Base-by-base conservation (phyloP, 2,329 filamentous ascomycete species). In the Fusarium temperatum region DNA sequence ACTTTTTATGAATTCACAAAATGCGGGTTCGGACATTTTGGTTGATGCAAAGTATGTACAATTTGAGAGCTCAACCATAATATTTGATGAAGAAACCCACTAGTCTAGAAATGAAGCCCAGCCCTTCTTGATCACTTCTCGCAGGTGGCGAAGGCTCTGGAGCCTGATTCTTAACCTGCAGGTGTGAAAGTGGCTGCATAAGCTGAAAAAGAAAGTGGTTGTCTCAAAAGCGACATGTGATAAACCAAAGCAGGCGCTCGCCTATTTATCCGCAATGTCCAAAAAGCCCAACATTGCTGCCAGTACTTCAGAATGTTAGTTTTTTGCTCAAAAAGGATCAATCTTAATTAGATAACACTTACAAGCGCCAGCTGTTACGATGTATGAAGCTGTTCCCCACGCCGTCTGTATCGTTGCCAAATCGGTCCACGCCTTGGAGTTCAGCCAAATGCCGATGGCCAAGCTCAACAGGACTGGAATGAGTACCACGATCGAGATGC, bases 1-100 rank as follows among this genome's bases (percentile, higher is more conserved):
- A 12, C 1, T 1, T 0, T 22, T 2, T 5, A 12, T 3, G 4
- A 22, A 0, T 6, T 22, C 10, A 15, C 6, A 22, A 4, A 17
- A 14, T 12, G 4, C 17, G 9, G 20, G 28, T 28, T 30, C 4
- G 1, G n/a, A 24, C 0, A 26, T 8, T 26, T 18, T 44, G 24
- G 3, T 8, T 4, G 6, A 28, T 13, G 3, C 8, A 28, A 28
- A 22, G 4, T 10, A 22, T 10, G 0, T 15, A 28, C 3, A 15
- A 15, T 14, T 47, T 15, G 5, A 26, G 17, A 20, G 24, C 24
- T 26, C 0, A 13, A 20, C 13, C 10, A 26, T 2, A 0, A n/a
- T 17, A 42, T 17, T 42, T n/a, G 6, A n/a, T 18, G 2, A 10
- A 1, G 3, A 24, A 17, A 12, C 2, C 18, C 14, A 3, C 14